Evolutionary conservation across 495 filamentous ascomycete species (phyloP).

Genomic region (Tuber magnatum): DNA sequence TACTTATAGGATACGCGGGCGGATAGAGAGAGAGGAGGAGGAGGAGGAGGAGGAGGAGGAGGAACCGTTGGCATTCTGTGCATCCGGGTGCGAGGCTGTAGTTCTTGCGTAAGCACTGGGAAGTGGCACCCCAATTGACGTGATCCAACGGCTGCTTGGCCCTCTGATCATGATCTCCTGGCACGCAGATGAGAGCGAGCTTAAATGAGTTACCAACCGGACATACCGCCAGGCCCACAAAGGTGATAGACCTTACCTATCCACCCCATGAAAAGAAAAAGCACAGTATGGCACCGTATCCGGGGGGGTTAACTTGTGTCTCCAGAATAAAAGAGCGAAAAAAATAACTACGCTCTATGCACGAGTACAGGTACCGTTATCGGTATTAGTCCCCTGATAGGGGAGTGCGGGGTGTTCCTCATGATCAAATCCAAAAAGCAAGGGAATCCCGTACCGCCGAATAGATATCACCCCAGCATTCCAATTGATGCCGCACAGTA

Average conservation of each 20-base stretch:
- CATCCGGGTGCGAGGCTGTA: not conserved
- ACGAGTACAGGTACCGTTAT: not conserved
- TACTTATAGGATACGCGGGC: not conserved
- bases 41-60: not conserved
- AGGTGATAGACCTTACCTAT: not conserved
- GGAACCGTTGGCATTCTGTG: conserved; percentile 1
- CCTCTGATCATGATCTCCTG: not conserved
- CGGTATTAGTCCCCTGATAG: not conserved
- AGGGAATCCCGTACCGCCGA: not conserved
- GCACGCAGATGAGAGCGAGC: not conserved
- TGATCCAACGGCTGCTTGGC: not conserved
- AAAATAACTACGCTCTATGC: not conserved
- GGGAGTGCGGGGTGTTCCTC: not conserved
- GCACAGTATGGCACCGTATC: not conserved
- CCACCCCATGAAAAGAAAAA: not conserved
- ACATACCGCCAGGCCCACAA: not conserved
- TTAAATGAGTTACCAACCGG: not conserved
- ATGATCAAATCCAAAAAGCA: not conserved
- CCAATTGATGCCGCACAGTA: not conserved
- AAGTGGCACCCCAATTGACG: conserved; percentile 1
- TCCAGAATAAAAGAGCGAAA: conserved; percentile 1
- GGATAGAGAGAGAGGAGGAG: not conserved
- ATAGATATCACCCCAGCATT: not conserved
- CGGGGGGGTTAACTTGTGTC: not conserved
- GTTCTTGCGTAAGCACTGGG: not conserved